phyloP scores from a whole-genome alignment of 2,329 filamentous ascomycete genomes.

The Annulohypoxylon truncatum region DNA sequence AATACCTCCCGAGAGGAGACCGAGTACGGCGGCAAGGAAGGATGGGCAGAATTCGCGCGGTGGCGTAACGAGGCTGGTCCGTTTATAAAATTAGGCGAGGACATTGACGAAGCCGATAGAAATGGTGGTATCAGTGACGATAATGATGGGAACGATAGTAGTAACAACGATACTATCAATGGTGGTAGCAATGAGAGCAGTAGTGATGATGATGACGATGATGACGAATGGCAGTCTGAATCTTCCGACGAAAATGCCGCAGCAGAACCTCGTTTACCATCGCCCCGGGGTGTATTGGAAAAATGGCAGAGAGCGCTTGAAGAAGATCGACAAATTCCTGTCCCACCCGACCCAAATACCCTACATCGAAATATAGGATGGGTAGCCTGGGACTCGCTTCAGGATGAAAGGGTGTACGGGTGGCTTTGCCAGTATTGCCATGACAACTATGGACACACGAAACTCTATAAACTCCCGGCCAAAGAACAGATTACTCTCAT shows the following conservation, averaged over 20 bases:
- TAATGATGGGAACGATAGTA: neutral
- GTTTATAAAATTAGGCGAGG: conserved; percentile 20
- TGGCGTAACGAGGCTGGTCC: conserved; percentile 26
- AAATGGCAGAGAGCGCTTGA: neutral
- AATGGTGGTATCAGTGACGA: neutral
- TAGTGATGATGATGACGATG: neutral
- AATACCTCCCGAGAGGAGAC: conserved; percentile 30
- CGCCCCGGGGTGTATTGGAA: neutral
- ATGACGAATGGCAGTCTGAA: neutral
- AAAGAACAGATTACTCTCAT: conserved; percentile 12
- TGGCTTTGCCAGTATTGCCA: neutral
- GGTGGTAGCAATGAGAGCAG: neutral
- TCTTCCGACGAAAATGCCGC: neutral
- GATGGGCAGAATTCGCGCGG: conserved; percentile 24
- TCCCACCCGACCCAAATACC: conserved; percentile 14
- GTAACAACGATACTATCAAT: neutral
- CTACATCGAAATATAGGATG: conserved; percentile 27
- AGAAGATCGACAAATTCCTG: neutral
- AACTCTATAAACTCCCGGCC: neutral
- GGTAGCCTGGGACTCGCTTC: conserved; percentile 8
- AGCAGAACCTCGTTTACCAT: neutral
- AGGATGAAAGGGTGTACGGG: neutral
- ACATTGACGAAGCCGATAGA: neutral
- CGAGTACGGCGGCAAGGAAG: conserved; percentile 17
- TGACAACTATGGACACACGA: neutral